Conservation (phyloP, 768 basidiomycete species). For the Galerina sulciceps region DNA sequence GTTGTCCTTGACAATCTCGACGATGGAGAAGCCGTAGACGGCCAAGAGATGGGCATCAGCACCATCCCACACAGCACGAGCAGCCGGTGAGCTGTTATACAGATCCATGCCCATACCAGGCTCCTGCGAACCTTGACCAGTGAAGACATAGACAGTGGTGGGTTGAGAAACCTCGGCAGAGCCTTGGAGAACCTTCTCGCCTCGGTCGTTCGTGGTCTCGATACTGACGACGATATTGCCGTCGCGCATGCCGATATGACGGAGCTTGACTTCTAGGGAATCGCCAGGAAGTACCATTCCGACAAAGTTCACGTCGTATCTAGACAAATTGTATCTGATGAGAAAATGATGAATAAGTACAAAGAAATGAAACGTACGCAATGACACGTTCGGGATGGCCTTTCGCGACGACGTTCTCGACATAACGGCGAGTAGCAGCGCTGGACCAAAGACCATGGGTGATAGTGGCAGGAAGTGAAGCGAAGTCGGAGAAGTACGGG, state of each 20-base stretch:
- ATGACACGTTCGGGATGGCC: conserved; percentile 91
- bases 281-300: conserved; percentile 97
- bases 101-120: conserved; percentile 99
- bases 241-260: conserved; percentile 88
- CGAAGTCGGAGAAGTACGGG: conserved; percentile 96
- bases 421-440: conserved; percentile 89
- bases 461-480: conserved; percentile 92
- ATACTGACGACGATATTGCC: conserved; percentile 93
- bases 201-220: conserved; percentile 80
- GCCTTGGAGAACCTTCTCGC: conserved; percentile 92
- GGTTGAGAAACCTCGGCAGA: conserved; percentile 94
- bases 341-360: conserved; percentile 1
- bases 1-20: conserved; percentile 98
- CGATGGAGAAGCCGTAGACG: conserved; percentile 97
- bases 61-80: conserved; percentile 96
- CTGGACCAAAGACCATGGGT: conserved; percentile 98
- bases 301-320: conserved; percentile 93
- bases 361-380: conserved; percentile 56
- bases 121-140: conserved; percentile 98
- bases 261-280: conserved; percentile 83
- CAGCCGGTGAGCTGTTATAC: conserved; percentile 90
- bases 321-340: conserved; percentile 28
- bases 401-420: conserved; percentile 93
- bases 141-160: conserved; percentile 94
- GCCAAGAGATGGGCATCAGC: conserved; percentile 93